Evolutionary conservation across 805 yeast species (phyloP), one percentile per base, ranked within the genome.

Genomic region (Scheffersomyces ergatensis): DNA sequence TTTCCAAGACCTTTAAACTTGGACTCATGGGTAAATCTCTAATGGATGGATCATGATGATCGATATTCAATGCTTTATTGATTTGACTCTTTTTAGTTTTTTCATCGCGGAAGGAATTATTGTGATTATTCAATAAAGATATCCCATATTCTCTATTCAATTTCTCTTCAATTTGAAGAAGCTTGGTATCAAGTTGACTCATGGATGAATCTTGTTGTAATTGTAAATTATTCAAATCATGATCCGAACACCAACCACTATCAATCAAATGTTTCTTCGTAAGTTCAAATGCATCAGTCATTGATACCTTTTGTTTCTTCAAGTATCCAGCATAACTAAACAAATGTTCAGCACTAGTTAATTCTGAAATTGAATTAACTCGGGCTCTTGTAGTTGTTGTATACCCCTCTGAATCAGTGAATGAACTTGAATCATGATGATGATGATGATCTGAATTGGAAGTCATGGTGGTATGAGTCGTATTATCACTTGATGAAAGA

Each of bases 241-340:
- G 63, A 33, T 46, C 52, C 2, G 72, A 66, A 46, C 74, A 68
- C 75, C 75, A 70, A 2, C 75, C 75, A 25, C 66, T 59, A 34
- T 55, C 57, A 21, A 44, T 40, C 39, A 70, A 57, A 37, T 65
- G 57, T 32, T 51, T 47, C 38, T 52, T 62, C 15, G 74, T 63
- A 19, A 53, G 46, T 29, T 56, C 62, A 45, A 56, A 69, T 3
- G 71, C 69, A 13, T 62, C 62, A 26, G 47, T 53, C 9, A 66
- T 59, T 5, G 63, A 53, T 34, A 49, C 51, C 44, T 65, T 67
- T 47, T 67, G 70, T 40, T 59, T 54, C 18, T 48, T 53, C 40
- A 69, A 54, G 45, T 58, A 69, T 12, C 48, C 43, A 46, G 56
- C 60, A 47, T 62, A 70, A 36, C 60, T 61, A 21, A 60, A 47